Evolutionary conservation across 495 filamentous ascomycete genomes (phyloP).

Genomic region (Baudoinia panamericana): DNA sequence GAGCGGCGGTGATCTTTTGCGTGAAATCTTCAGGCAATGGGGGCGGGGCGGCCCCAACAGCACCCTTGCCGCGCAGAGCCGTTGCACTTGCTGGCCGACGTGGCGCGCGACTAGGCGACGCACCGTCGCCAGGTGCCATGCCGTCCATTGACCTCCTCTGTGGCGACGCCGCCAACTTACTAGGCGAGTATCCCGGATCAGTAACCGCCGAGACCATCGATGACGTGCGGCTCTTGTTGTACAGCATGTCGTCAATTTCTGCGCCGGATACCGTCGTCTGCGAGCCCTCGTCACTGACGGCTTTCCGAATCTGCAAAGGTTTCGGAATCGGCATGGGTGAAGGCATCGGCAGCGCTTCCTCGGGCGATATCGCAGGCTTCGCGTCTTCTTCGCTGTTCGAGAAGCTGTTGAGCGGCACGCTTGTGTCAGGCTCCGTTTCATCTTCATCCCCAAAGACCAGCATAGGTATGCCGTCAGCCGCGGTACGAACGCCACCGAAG

Average conservation of each 20-base stretch:
- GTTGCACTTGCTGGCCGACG: constrained; percentile 56
- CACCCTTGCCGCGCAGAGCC: constrained; percentile 39
- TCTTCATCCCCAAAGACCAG: constrained; percentile 8
- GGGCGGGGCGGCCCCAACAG: constrained; percentile 41
- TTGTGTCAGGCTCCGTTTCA: not conserved
- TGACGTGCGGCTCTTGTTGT: constrained; percentile 12
- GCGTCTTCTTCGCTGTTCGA: not conserved
- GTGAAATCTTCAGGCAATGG: constrained; percentile 73
- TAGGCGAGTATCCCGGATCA: constrained; percentile 3
- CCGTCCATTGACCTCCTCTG: constrained; percentile 10
- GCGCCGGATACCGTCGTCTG: constrained; percentile 29
- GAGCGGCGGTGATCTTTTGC: constrained; percentile 70
- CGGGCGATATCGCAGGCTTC: not conserved
- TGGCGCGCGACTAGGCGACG: constrained; percentile 16
- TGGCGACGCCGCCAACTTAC: not conserved
- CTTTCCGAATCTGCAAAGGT: constrained; percentile 13
- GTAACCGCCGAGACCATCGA: constrained; percentile 6
- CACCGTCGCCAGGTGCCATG: constrained; percentile 15
- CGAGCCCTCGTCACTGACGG: constrained; percentile 25
- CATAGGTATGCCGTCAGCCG: constrained; percentile 3
- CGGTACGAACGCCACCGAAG: constrained; percentile 9
- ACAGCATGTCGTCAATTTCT: constrained; percentile 29
- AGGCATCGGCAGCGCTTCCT: not conserved
- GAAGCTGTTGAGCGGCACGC: not conserved
- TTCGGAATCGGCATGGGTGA: constrained; percentile 7